Base-by-base conservation (phyloP, 306 rosid species). In the Sechiopsis laciniata region DNA sequence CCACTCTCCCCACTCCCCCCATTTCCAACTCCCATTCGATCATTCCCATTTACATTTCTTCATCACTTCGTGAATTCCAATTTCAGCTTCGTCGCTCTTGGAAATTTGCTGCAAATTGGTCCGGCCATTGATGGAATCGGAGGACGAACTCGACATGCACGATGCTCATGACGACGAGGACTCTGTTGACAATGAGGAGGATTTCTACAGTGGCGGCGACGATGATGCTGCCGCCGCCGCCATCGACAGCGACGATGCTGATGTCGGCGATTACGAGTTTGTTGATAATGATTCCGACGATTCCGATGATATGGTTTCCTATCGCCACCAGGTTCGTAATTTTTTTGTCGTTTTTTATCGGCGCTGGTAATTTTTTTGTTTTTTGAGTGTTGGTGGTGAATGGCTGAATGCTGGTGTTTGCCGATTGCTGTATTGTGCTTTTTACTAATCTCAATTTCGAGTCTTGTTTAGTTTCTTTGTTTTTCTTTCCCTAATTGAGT, bases 81-180 rank as follows among this genome's bases (percentile, higher is more conserved):
- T 68, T 48, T 48, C 54, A 12, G 10, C 17, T 12, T 56, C n/a
- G 51, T 46, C 16, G 4, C 8, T 65, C 2, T 65, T 45, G 9
- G 53, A 40, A 52, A 4, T 14, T 40, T n/a, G 3, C 16, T 59
- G 42, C 16, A 22, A 21, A 46, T 9, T 9, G 55, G 40, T 21
- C 57, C 12, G 29, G 4, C 21, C 35, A 46, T 45, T 2, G 42
- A 87, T 87, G 91, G 88, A 87, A 20, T 82, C 85, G 51, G 88
- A 84, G 74, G 91, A 87, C 26, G 91, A 87, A 24, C 82, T 80
- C 75, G 84, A 82, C 78, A 84, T 87, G 91, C 88, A 83, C 72
- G 88, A 84, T 32, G 91, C 85, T 51, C 77, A 83, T 55, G 88
- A 80, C 2, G 85, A 56, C 20, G 80, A 75, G 10, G 81, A 83